Evolutionary conservation across 306 rosid species (phyloP), one percentile per base, ranked within the genome.

Genomic region (Cucumis cinereus): DNA sequence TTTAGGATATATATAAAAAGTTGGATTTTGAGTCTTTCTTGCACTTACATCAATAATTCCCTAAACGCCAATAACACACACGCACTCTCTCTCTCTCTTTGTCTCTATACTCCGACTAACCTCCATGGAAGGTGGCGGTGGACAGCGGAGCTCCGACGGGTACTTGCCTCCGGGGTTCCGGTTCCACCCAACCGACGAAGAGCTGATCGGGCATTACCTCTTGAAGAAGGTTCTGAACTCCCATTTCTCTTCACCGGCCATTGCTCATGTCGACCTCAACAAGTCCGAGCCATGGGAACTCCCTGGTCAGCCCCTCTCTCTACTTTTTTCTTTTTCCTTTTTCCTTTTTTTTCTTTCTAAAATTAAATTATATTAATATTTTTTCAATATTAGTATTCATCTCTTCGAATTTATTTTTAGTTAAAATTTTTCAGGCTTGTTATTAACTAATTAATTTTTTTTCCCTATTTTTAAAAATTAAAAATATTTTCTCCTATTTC

Each of bases 221-320:
- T 81, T 89, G 22, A 89, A 84, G 80, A 89, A 89, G 74, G 91
- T 89, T 17, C 82, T 87, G 0, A 90, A 89, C 81, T 78, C 60
- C 74, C 82, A 62, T 59, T 89, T 89, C 83, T 62, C 83, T 2
- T 89, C 89, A 0, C 82, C 91, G 77, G 94, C 94, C 80, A 86
- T 89, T 63, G 89, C 90, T 75, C 89, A 89, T 76, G 94, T 89
- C 74, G 94, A 89, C 57, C 91, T 89, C 5, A 89, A 89, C 87
- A 89, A 89, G 81, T 84, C 90, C 43, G 94, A 89, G 58, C 94
- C 94, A 1, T 89, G 94, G 94, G 89, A 89, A 20, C 89, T 89
- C 1, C 94, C 94, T 12, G 94, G 94, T 89, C 49, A 13, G 4
- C 9, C 10, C 24, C 16, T 62, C 0, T 38, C 0, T 49, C 41